Percentiles rank a stretch among this genome's conserved stretches.
Evolutionary conservation across 2,329 filamentous ascomycete species (phyloP).

Genomic region (Colletotrichum neosansevieriae): DNA sequence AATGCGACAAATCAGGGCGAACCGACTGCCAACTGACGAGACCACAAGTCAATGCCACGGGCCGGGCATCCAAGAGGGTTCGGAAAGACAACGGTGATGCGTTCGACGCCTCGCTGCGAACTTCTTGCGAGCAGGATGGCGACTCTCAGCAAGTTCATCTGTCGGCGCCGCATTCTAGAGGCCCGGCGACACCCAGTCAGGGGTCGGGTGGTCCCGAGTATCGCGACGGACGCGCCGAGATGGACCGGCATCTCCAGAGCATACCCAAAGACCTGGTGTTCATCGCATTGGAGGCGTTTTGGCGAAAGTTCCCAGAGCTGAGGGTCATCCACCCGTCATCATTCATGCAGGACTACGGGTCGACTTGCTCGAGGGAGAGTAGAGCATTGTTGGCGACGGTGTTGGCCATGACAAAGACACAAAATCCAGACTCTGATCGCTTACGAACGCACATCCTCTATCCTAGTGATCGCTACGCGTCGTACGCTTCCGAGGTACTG

Average conservation of each 20-base stretch:
- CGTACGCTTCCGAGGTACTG: conserved; percentile 46
- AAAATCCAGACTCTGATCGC: conserved; percentile 48
- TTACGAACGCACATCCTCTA: conserved; percentile 47
- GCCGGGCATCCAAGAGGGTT: conserved; percentile 21
- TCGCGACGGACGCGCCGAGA: neutral
- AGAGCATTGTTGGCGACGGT: conserved; percentile 48
- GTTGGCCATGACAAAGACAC: conserved; percentile 47
- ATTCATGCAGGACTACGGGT: conserved; percentile 45
- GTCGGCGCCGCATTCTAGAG: conserved; percentile 30
- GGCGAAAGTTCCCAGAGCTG: conserved; percentile 50
- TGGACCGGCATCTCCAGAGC: conserved; percentile 43
- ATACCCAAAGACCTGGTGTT: conserved; percentile 46
- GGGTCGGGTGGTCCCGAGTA: neutral
- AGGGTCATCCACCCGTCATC: conserved; percentile 50
- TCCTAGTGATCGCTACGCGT: conserved; percentile 49
- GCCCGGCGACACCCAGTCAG: conserved; percentile 29
- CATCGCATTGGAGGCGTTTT: conserved; percentile 50
- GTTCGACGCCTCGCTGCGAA: conserved; percentile 27
- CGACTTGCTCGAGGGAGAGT: conserved; percentile 43
- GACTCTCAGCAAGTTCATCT: conserved; percentile 13
- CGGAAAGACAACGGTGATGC: conserved; percentile 35
- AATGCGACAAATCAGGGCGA: conserved; percentile 46
- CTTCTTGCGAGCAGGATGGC: conserved; percentile 5
- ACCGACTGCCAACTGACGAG: conserved; percentile 45
- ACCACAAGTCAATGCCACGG: conserved; percentile 37